Evolutionary conservation across 2,329 filamentous ascomycete genomes (phyloP).

Genomic region (Stagonosporopsis cucurbitacearum): DNA sequence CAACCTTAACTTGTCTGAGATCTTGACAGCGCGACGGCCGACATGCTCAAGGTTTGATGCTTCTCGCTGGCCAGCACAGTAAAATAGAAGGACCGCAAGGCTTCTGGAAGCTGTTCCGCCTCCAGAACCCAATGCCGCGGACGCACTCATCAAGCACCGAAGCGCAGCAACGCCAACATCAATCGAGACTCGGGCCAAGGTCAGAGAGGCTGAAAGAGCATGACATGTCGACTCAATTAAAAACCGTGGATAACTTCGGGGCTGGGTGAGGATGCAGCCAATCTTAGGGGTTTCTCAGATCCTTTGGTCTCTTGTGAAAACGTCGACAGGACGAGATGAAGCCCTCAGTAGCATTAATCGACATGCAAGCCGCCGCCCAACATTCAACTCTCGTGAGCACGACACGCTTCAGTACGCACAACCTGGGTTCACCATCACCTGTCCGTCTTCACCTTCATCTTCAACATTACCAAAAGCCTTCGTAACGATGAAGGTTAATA

Average conservation of each 20-base stretch:
- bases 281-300: not conserved
- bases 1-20: conserved; percentile 16
- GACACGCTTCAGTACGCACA: not conserved
- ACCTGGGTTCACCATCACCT: not conserved
- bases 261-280: not conserved
- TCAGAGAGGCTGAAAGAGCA: not conserved
- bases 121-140: not conserved
- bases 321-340: not conserved
- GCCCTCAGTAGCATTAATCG: not conserved
- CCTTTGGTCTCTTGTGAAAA: not conserved
- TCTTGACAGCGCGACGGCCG: conserved; percentile 16
- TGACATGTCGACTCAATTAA: not conserved
- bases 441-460: not conserved
- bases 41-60: conserved; percentile 11
- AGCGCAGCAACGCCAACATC: not conserved
- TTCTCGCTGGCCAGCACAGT: not conserved
- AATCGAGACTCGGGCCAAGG: not conserved
- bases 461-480: not conserved
- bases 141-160: not conserved
- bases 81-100: conserved; percentile 23
- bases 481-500: not conserved
- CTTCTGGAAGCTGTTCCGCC: conserved; percentile 34
- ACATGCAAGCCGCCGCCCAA: not conserved
- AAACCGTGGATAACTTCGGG: not conserved
- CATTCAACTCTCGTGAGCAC: not conserved